Percentiles rank a stretch among this genome's conserved stretches.
These are phyloP conservation scores for Ogataea ganodermae DNA, from an alignment of 805 yeast species.

Conservation along the genomic window DNA sequence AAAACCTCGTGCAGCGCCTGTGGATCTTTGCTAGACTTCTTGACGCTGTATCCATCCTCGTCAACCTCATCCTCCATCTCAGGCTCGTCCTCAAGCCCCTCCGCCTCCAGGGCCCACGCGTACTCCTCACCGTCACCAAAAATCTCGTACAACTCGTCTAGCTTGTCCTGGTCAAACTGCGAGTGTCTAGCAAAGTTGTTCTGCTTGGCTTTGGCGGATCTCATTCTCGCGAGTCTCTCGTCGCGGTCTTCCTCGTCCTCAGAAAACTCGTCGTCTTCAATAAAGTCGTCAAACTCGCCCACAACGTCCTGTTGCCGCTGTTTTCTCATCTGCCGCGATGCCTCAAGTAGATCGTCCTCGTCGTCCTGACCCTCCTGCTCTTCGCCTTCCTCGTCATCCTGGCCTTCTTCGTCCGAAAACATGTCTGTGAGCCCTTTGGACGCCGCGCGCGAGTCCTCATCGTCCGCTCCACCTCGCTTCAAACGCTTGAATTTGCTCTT, in stretches of 20 bases:
- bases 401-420: constrained; percentile 62
- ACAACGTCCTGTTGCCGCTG: constrained; percentile 37
- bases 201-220: constrained; percentile 36
- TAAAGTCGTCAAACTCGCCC: constrained; percentile 95
- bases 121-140: constrained; percentile 97
- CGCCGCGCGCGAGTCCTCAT: constrained; percentile 24
- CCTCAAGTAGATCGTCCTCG: constrained; percentile 35
- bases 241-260: constrained; percentile 78
- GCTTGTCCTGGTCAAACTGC: constrained; percentile 82
- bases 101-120: constrained; percentile 97
- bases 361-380: constrained; percentile 39
- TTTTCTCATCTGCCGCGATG: constrained; percentile 29
- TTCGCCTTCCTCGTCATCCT: constrained; percentile 31
- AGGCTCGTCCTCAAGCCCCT: constrained; percentile 56
- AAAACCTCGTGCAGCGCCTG: constrained; percentile 83
- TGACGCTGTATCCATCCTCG: constrained; percentile 35
- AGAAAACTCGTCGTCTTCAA: constrained; percentile 94
- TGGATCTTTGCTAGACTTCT: constrained; percentile 38
- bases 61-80: constrained; percentile 40
- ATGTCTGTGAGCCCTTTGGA: constrained; percentile 58
- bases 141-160: constrained; percentile 90
- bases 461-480: constrained; percentile 65
- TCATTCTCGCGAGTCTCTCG: constrained; percentile 40
- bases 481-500: constrained; percentile 72
- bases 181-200: constrained; percentile 34